Conservation (phyloP, 148 eudicot genomes). For the Pouteria glomerata region DNA sequence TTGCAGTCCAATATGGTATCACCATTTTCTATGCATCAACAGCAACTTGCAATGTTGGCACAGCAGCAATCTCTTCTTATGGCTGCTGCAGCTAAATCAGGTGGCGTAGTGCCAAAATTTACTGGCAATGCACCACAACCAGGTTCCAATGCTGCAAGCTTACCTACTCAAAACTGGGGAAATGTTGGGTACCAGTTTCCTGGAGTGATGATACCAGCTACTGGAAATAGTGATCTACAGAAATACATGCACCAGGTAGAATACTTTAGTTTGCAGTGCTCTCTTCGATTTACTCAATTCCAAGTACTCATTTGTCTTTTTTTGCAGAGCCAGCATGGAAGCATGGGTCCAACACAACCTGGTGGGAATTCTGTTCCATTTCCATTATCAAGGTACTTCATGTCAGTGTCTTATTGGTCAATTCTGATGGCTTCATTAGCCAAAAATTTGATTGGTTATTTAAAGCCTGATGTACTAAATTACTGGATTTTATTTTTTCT, state of each 20-base stretch:
- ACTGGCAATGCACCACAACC: slow-evolving; percentile 42
- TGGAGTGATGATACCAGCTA: slow-evolving; percentile 54
- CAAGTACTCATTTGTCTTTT: slow-evolving; percentile 7
- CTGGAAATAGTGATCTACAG: slow-evolving; percentile 57
- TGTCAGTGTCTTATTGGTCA: neutral
- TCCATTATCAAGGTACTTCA: slow-evolving; percentile 26
- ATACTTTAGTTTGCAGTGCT: neutral
- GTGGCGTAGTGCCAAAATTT: slow-evolving; percentile 47
- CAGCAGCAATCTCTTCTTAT: slow-evolving; percentile 88
- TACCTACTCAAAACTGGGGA: slow-evolving; percentile 66
- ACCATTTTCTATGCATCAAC: slow-evolving; percentile 81
- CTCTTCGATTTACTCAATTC: neutral
- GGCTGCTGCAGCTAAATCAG: slow-evolving; percentile 85
- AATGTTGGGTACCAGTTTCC: slow-evolving; percentile 75
- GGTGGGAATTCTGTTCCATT: slow-evolving; percentile 50
- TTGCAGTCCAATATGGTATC: slow-evolving; percentile 85
- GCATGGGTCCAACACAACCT: slow-evolving; percentile 39
- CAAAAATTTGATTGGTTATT: neutral
- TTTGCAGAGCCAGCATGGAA: slow-evolving; percentile 48
- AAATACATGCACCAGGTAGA: slow-evolving; percentile 79
- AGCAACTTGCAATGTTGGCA: slow-evolving; percentile 85
- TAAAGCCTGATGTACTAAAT: neutral
- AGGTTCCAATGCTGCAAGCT: slow-evolving; percentile 45
- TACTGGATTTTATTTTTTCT: too few species aligned
- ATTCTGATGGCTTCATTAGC: neutral